phyloP scores from a whole-genome alignment of 331 rosid species.

The Arachis monticola region DNA sequence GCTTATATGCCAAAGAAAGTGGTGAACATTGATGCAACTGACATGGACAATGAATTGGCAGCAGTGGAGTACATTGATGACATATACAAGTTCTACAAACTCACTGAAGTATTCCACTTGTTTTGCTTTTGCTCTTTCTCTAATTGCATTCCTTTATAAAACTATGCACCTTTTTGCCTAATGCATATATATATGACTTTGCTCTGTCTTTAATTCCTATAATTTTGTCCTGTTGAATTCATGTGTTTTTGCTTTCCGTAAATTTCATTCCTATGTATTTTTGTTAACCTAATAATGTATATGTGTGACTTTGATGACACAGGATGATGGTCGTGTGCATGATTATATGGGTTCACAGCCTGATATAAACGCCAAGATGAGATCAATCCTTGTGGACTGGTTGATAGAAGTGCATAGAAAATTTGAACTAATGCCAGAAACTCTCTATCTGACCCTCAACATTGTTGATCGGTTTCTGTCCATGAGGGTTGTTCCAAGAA shows the following conservation, averaged over 20 bases:
- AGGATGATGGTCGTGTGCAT: conserved; percentile 46
- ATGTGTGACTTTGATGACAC: conserved; percentile 28
- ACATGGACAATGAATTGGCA: conserved; percentile 66
- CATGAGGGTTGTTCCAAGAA: conserved; percentile 60
- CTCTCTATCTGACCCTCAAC: conserved; percentile 72
- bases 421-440: conserved; percentile 86
- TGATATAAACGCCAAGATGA: conserved; percentile 82
- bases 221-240: neutral
- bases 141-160: neutral
- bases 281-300: neutral
- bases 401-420: conserved; percentile 81
- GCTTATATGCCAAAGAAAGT: conserved; percentile 50
- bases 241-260: too few relatives aligned
- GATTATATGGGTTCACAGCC: conserved; percentile 76
- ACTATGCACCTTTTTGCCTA: too few relatives aligned
- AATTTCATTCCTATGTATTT: neutral
- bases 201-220: neutral
- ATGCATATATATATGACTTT: neutral
- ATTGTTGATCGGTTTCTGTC: conserved; percentile 75
- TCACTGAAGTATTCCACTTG: conserved; percentile 59
- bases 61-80: conserved; percentile 83
- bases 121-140: neutral
- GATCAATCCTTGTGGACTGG: conserved; percentile 92
- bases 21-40: conserved; percentile 65
- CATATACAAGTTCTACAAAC: conserved; percentile 63